These are phyloP conservation scores for Buxus sempervirens DNA, from an alignment of 164 flowering plant species.

Conservation along the genomic window DNA sequence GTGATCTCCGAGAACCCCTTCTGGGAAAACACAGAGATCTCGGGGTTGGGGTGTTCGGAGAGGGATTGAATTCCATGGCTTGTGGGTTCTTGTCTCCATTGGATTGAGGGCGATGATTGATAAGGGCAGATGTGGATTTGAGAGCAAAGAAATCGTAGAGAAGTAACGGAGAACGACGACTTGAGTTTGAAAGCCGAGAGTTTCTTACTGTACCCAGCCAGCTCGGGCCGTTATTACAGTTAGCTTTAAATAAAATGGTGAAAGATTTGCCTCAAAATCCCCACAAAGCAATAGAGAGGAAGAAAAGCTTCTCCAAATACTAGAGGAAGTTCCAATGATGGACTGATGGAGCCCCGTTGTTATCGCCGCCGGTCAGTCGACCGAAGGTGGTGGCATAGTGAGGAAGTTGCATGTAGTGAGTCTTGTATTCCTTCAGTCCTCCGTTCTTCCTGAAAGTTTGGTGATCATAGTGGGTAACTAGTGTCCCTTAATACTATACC, in stretches of 20 bases:
- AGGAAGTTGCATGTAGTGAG: too few relatives aligned
- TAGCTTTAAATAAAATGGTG: too few relatives aligned
- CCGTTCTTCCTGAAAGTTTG: too few relatives aligned
- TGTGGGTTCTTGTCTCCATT: conserved; percentile 18
- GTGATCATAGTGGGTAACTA: too few relatives aligned
- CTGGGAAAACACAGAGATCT: conserved; percentile 45
- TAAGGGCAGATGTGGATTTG: conserved; percentile 3
- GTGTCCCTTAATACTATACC: too few relatives aligned
- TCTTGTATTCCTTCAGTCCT: too few relatives aligned
- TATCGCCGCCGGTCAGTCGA: too few relatives aligned
- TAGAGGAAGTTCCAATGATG: too few relatives aligned
- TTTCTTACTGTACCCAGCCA: conserved; percentile 18
- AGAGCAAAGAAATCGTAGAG: conserved; percentile 6
- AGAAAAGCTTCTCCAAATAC: not conserved
- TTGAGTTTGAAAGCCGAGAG: conserved; percentile 8
- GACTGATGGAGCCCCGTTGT: too few relatives aligned
- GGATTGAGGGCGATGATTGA: conserved; percentile 2
- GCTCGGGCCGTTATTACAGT: conserved; percentile 5
- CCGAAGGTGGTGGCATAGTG: too few relatives aligned
- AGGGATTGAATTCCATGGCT: conserved; percentile 20
- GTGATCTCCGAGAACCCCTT: conserved; percentile 73
- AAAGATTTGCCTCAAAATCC: not conserved
- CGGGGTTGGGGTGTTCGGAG: conserved; percentile 40
- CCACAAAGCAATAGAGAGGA: not conserved
- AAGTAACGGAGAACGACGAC: not conserved